Conservation (phyloP, 805 yeast genomes). For the Metschnikowia orientalis region DNA sequence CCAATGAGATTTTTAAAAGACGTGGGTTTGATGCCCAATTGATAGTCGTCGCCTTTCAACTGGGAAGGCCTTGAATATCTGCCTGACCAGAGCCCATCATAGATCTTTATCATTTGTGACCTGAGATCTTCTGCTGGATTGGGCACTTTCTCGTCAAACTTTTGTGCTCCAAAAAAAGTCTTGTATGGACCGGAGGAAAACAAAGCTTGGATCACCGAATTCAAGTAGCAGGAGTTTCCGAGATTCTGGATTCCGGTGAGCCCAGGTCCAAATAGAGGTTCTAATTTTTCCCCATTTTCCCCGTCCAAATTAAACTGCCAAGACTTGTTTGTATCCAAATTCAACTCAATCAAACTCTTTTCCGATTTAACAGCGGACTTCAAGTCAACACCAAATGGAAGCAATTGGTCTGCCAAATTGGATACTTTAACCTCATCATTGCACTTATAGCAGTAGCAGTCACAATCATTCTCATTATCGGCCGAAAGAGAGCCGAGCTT, state of each 20-base stretch:
- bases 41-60: conserved; percentile 47
- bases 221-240: conserved; percentile 90
- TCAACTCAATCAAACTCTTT: conserved; percentile 81
- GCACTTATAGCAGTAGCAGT: conserved; percentile 83
- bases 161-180: conserved; percentile 35
- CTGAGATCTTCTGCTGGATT: conserved; percentile 62
- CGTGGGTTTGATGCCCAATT: conserved; percentile 71
- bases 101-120: conserved; percentile 74
- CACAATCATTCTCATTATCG: conserved; percentile 56
- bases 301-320: conserved; percentile 89
- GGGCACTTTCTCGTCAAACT: conserved; percentile 24
- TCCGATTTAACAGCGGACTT: conserved; percentile 63
- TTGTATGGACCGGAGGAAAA: conserved; percentile 42
- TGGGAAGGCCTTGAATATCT: conserved; percentile 60
- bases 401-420: conserved; percentile 43
- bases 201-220: conserved; percentile 73
- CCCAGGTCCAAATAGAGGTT: conserved; percentile 68
- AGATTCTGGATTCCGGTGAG: conserved; percentile 83
- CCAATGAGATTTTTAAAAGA: conserved; percentile 77
- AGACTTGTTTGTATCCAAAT: conserved; percentile 84
- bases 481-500: conserved; percentile 85
- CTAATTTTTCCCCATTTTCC: conserved; percentile 59
- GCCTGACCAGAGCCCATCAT: conserved; percentile 76
- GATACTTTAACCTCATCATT: conserved; percentile 86
- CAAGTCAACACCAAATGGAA: conserved; percentile 65